Percentiles rank a stretch among this genome's conserved stretches.
Conservation (phyloP, 1,284 basidiomycete species). For the Xanthoconium separans region DNA sequence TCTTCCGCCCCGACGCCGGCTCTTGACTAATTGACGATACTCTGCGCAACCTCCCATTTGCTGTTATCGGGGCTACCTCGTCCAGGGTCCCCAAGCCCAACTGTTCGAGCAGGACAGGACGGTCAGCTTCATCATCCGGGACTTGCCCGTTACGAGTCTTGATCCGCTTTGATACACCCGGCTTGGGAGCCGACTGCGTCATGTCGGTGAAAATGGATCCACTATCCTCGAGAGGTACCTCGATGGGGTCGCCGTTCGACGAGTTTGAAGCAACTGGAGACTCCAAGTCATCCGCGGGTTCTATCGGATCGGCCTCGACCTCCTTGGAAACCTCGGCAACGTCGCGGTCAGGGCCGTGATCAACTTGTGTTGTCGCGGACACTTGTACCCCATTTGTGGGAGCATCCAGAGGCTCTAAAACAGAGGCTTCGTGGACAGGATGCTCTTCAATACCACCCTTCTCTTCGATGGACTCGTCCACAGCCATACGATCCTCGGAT, state of each 20-base stretch:
- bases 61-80: conserved; percentile 1
- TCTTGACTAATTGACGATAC: conserved; percentile 12
- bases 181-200: conserved; percentile 23
- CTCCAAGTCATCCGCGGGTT: conserved; percentile 32
- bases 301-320: conserved; percentile 32
- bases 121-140: conserved; percentile 14
- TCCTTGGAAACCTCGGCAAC: conserved; percentile 7
- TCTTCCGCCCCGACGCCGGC: conserved; percentile 11
- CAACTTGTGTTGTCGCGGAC: background rate
- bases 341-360: background rate
- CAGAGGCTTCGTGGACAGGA: background rate
- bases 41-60: conserved; percentile 3
- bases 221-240: conserved; percentile 16
- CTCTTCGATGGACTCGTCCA: conserved; percentile 12
- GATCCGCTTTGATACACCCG: conserved; percentile 36
- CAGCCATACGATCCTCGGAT: conserved; percentile 18
- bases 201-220: background rate
- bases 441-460: conserved; percentile 2
- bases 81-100: conserved; percentile 1
- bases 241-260: conserved; percentile 29
- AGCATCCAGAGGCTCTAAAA: background rate
- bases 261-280: conserved; percentile 1
- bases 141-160: conserved; percentile 37
- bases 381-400: background rate
- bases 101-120: conserved; percentile 18